phyloP scores from a whole-genome alignment of 495 filamentous ascomycete genomes.

The Oidiodendron maius region DNA sequence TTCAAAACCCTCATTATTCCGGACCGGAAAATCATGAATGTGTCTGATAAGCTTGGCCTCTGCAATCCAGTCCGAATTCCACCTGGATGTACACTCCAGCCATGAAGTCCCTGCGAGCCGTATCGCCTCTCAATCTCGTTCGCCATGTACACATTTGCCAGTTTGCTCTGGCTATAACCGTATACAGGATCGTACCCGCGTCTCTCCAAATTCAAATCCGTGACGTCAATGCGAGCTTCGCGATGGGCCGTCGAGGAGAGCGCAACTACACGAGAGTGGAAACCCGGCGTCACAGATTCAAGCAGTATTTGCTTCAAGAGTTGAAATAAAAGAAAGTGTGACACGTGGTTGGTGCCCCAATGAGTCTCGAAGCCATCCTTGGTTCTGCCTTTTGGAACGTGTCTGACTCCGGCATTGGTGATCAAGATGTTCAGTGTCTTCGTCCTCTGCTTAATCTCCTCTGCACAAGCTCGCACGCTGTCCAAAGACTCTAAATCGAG shows the following conservation, averaged over 20 bases:
- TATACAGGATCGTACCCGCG: conserved; percentile 24
- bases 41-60: too few species aligned
- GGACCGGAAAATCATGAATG: too few species aligned
- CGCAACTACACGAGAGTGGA: conserved; percentile 31
- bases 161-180: conserved; percentile 45
- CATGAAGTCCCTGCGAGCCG: conserved; percentile 31
- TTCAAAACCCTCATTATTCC: conserved; percentile 11
- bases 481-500: conserved; percentile 28
- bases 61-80: conserved; percentile 26
- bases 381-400: conserved; percentile 36
- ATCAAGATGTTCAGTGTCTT: conserved; percentile 44
- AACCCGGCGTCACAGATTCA: conserved; percentile 34
- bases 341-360: conserved; percentile 66
- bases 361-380: conserved; percentile 62
- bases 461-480: conserved; percentile 24
- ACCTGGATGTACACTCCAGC: conserved; percentile 35
- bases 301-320: conserved; percentile 54
- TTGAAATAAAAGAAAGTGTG: conserved; percentile 59
- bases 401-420: conserved; percentile 58
- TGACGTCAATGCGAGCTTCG: conserved; percentile 25
- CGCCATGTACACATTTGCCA: conserved; percentile 43
- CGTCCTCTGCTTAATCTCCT: conserved; percentile 18
- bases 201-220: conserved; percentile 38
- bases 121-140: conserved; percentile 38
- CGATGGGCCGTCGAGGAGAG: conserved; percentile 35